These are phyloP conservation scores for Russula sp. DNA, from an alignment of 768 basidiomycete genomes.

Conservation along the genomic window DNA sequence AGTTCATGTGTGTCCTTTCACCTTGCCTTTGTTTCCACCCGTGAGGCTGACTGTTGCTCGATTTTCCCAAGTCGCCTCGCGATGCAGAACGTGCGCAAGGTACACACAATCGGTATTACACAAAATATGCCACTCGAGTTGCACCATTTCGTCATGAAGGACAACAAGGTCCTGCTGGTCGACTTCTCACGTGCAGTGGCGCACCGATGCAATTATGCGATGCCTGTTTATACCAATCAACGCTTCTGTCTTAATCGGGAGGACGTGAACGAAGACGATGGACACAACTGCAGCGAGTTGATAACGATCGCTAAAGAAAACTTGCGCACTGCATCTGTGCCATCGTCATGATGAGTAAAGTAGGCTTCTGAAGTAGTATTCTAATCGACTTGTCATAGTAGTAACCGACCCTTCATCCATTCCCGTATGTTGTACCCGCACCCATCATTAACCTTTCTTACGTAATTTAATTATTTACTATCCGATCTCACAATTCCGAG, in stretches of 20 bases:
- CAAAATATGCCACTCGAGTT: slow-evolving; percentile 16
- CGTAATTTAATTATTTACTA: not conserved
- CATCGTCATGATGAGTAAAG: not conserved
- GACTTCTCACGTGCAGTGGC: slow-evolving; percentile 16
- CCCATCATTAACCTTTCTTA: not conserved
- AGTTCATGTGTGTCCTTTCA: slow-evolving; percentile 6
- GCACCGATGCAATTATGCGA: slow-evolving; percentile 15
- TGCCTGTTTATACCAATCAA: slow-evolving; percentile 13
- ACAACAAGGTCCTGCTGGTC: slow-evolving; percentile 10
- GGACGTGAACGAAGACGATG: not conserved
- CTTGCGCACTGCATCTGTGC: slow-evolving; percentile 5
- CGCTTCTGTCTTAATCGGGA: slow-evolving; percentile 3
- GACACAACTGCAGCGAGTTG: not conserved
- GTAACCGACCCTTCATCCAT: no score
- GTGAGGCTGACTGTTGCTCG: not conserved
- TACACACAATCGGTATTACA: slow-evolving; percentile 11
- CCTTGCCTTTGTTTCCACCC: not conserved
- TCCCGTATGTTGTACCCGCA: not conserved
- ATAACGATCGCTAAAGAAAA: not conserved
- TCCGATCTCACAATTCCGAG: no score
- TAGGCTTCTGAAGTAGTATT: no score
- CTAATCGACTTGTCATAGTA: no score
- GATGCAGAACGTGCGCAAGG: slow-evolving; percentile 14
- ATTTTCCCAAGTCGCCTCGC: slow-evolving; percentile 9
- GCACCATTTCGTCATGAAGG: slow-evolving; percentile 22